Evolutionary conservation across 1,139 yeast species (phyloP), one percentile per base, ranked within the genome.

Genomic region (Yamadazyma blattariae): DNA sequence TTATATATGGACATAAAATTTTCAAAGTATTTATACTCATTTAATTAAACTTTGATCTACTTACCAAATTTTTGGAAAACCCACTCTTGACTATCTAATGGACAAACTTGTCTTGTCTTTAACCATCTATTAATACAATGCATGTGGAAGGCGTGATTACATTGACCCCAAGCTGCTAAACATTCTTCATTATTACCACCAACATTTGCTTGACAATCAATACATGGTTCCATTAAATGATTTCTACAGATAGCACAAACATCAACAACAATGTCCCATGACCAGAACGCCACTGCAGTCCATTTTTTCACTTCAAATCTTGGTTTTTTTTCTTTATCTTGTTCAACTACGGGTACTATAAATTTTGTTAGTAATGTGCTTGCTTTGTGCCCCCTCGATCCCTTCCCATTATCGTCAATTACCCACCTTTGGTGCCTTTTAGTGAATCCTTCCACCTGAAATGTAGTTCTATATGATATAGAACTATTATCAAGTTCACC

Each of bases 281-380:
- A 89, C 99, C 99, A 94, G 56, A 92, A 89, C 13, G 98, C 97
- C 35, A 94, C 98, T 0, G 98, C 97, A 12, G 96, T 89, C 98
- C 98, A 92, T 68, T 71, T 71, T 51, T 69, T 71, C 18, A 71
- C 74, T 44, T 71, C 77, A 40, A 71, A 71, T 38, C 66, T 58
- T 34, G 67, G 67, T 39, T 67, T 67, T 25, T 38, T 37, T 12
- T 36, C 32, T 22, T 43, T 44, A 28, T 45, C 47, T 15, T 42
- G 27, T 27, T 46, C 50, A 14, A 40, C 42, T 26, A 44, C 47
- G 7, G 49, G 49, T 32, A 46, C 51, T 47, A 32, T 17, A 17
- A 24, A 7, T 21, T 39, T 35, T 4, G 32, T 29, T 39, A 39
- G 45, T 45, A 22, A 17, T 29, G 7, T 18, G n/a, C 12, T 17